These are phyloP conservation scores for Fusarium miscanthi DNA, from an alignment of 2,329 filamentous ascomycete genomes.

Conservation along the genomic window DNA sequence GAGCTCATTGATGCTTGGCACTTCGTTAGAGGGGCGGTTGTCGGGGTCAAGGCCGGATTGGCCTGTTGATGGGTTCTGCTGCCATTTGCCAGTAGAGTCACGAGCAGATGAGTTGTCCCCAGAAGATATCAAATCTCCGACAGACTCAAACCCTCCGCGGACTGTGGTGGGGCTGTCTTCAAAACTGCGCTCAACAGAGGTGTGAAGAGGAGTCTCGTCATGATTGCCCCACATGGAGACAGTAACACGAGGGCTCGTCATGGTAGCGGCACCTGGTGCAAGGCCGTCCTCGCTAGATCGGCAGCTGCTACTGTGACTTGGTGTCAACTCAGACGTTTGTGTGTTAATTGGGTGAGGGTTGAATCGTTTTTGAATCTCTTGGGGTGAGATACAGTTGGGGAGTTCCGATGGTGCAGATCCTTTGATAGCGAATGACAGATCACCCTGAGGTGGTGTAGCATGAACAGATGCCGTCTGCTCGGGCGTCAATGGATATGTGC, in stretches of 20 bases:
- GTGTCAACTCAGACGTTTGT: conserved; percentile 57
- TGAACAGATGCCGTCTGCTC: conserved; percentile 62
- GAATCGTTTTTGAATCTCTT: conserved; percentile 56
- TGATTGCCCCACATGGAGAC: conserved; percentile 67
- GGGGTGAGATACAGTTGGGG: conserved; percentile 55
- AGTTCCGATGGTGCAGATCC: conserved; percentile 40
- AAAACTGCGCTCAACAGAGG: conserved; percentile 55
- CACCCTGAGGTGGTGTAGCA: conserved; percentile 56
- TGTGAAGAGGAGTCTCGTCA: conserved; percentile 50
- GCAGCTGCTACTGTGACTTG: conserved; percentile 61
- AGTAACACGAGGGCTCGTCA: conserved; percentile 66
- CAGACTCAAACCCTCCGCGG: conserved; percentile 51
- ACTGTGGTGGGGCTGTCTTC: conserved; percentile 52
- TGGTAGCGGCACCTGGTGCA: conserved; percentile 53
- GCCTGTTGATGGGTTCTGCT: conserved; percentile 52
- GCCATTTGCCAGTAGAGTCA: conserved; percentile 57
- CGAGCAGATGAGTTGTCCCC: conserved; percentile 46
- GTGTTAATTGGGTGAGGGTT: conserved; percentile 48
- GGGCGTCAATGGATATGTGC: conserved; percentile 61
- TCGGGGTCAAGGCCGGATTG: conserved; percentile 61
- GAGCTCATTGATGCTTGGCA: conserved; percentile 62
- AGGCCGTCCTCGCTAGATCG: conserved; percentile 63
- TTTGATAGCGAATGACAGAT: conserved; percentile 45
- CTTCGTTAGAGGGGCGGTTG: conserved; percentile 56
- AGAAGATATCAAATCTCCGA: conserved; percentile 54